phyloP scores from a whole-genome alignment of 768 basidiomycete genomes.

The Clitopilus hobsonii region DNA sequence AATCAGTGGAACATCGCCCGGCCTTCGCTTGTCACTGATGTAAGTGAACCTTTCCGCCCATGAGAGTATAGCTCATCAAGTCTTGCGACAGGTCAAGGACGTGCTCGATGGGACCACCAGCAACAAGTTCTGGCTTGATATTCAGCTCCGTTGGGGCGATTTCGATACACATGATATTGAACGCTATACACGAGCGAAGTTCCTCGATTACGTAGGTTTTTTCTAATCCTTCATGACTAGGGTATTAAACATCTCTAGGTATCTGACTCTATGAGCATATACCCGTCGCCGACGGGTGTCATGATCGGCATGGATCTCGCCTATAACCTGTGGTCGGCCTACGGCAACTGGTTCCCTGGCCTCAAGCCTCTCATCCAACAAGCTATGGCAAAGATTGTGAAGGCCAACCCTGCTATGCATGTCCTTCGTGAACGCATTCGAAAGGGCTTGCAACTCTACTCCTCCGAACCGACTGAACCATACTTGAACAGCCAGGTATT shows the following conservation, averaged over 20 bases:
- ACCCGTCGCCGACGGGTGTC: constrained; percentile 97
- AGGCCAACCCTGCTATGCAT: constrained; percentile 97
- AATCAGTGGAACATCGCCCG: constrained; percentile 93
- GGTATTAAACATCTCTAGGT: constrained; percentile 39
- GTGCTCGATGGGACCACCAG: constrained; percentile 96
- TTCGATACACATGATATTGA: constrained; percentile 99
- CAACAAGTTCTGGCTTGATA: constrained; percentile 98
- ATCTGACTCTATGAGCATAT: constrained; percentile 97
- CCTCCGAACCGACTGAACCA: constrained; percentile 98
- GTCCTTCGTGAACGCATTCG: constrained; percentile 98
- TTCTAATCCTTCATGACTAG: neutral
- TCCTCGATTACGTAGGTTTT: constrained; percentile 85
- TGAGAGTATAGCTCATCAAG: neutral
- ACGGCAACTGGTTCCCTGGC: constrained; percentile 99
- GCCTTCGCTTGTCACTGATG: constrained; percentile 92
- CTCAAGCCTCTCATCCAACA: constrained; percentile 97
- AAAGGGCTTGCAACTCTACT: constrained; percentile 97
- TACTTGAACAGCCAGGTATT: constrained; percentile 91
- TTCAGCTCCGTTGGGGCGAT: constrained; percentile 95
- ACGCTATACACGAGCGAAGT: constrained; percentile 97
- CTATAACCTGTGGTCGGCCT: constrained; percentile 98
- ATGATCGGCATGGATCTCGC: constrained; percentile 99
- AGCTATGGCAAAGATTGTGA: constrained; percentile 99
- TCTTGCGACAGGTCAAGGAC: constrained; percentile 68
- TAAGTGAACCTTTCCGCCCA: constrained; percentile 25